A percentile compares a stretch with the other conserved stretches of the same genome.
phyloP scores from a whole-genome alignment of 108 stramenopile genomes.

The Nitzschia inconspicua region DNA sequence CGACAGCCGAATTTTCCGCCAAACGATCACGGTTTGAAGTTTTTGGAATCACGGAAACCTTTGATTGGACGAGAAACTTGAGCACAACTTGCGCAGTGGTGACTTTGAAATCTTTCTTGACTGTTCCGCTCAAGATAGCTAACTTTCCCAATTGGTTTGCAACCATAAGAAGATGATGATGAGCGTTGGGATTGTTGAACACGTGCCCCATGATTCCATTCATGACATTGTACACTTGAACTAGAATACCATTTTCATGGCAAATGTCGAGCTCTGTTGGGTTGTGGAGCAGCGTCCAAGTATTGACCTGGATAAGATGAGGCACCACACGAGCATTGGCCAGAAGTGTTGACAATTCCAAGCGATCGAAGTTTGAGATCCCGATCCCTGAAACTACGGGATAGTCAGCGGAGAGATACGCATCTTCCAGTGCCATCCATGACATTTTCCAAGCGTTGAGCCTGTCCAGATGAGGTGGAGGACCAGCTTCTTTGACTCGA shows the following conservation, averaged over 20 bases:
- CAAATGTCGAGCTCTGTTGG: constrained; percentile 39
- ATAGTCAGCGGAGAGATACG: constrained; percentile 28
- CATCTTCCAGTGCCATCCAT: constrained; percentile 79
- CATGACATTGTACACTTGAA: constrained; percentile 73
- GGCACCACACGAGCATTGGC: constrained; percentile 36
- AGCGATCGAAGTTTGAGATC: constrained; percentile 64
- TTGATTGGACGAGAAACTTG: constrained; percentile 35
- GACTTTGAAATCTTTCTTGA: constrained; percentile 5
- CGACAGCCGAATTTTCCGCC: constrained; percentile 29
- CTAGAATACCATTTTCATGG: constrained; percentile 38
- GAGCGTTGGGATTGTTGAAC: constrained; percentile 25
- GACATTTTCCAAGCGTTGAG: constrained; percentile 59
- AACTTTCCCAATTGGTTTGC: constrained; percentile 10
- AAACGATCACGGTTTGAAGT: constrained; percentile 26
- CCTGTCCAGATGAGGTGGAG: constrained; percentile 62
- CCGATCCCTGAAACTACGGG: constrained; percentile 61
- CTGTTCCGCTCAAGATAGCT: background rate
- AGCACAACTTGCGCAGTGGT: constrained; percentile 23
- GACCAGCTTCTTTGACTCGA: constrained; percentile 58
- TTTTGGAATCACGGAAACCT: constrained; percentile 41
- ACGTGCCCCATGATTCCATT: constrained; percentile 39
- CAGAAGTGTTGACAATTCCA: constrained; percentile 49
- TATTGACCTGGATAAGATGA: constrained; percentile 58
- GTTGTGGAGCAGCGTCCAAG: constrained; percentile 60
- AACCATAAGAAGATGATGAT: constrained; percentile 31